phyloP scores from a whole-genome alignment of 805 yeast species.

The Starmerella asiatica region DNA sequence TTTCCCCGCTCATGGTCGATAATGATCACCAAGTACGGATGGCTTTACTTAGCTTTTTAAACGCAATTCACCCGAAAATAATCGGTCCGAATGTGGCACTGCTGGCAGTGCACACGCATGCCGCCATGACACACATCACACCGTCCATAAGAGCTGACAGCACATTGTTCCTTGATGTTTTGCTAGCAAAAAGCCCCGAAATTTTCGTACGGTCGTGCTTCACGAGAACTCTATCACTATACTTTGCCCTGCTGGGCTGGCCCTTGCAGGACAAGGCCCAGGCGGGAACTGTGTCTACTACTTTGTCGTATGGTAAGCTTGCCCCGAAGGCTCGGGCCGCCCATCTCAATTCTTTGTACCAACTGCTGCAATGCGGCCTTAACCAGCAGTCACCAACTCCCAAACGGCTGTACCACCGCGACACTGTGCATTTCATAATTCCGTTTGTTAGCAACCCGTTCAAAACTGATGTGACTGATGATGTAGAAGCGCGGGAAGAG shows the following conservation, averaged over 20 bases:
- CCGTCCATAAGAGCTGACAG: constrained; percentile 66
- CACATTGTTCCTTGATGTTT: constrained; percentile 47
- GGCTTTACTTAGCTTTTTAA: constrained; percentile 35
- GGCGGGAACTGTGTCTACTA: constrained; percentile 16
- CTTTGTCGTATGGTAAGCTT: constrained; percentile 18
- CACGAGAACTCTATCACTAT: constrained; percentile 36
- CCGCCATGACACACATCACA: constrained; percentile 87
- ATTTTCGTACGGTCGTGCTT: constrained; percentile 18
- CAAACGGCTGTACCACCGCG: constrained; percentile 11
- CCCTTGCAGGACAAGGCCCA: constrained; percentile 17
- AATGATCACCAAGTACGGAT: constrained; percentile 51
- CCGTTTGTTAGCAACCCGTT: constrained; percentile 16
- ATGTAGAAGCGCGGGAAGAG: constrained; percentile 19
- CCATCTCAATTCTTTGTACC: constrained; percentile 18
- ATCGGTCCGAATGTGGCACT: constrained; percentile 28
- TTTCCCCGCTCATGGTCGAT: constrained; percentile 55
- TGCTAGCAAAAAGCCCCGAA: constrained; percentile 32
- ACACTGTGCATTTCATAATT: constrained; percentile 11
- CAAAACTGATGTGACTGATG: constrained; percentile 18
- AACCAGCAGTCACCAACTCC: constrained; percentile 1
- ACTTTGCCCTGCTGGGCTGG: constrained; percentile 68
- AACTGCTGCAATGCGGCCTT: constrained; percentile 16
- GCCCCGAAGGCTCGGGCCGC: constrained; percentile 20
- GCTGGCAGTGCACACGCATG: constrained; percentile 56
- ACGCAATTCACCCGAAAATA: constrained; percentile 16